A percentile compares a stretch with the other conserved stretches of the same genome.
Evolutionary conservation across 1,284 basidiomycete species (phyloP).

Genomic region (Apiotrichum mycotoxinovorans): DNA sequence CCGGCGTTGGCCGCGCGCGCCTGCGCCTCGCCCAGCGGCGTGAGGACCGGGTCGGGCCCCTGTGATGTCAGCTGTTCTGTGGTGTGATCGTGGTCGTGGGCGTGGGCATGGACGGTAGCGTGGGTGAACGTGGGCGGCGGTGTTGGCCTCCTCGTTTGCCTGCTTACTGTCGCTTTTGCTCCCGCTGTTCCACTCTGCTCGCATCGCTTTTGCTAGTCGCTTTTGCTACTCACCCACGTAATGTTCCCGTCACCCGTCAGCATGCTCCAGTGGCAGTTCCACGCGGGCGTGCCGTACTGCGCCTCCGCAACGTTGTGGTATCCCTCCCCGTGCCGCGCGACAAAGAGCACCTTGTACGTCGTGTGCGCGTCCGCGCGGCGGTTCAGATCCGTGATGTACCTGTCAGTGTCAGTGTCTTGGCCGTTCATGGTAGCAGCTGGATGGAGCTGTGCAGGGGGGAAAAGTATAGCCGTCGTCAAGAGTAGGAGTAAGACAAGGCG

Average conservation of each 20-base stretch:
- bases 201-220: too few species aligned
- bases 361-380: slow-evolving; percentile 27
- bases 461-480: too few species aligned
- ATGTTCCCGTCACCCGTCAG: slow-evolving; percentile 33
- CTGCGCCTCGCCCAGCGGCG: slow-evolving; percentile 28
- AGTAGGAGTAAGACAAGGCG: too few species aligned
- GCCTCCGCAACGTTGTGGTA: slow-evolving; percentile 38
- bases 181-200: too few species aligned
- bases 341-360: slow-evolving; percentile 44
- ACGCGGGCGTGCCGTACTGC: slow-evolving; percentile 40
- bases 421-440: too few species aligned
- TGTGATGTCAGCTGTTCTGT: too few species aligned
- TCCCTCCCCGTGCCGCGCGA: slow-evolving; percentile 49
- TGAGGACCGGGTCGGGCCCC: slow-evolving; percentile 42
- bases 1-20: slow-evolving; percentile 27
- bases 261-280: slow-evolving; percentile 39
- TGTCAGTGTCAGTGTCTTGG: not conserved
- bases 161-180: too few species aligned
- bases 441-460: too few species aligned
- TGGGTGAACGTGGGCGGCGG: too few species aligned
- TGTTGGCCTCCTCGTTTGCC: too few species aligned
- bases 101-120: too few species aligned
- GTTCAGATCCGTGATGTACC: slow-evolving; percentile 31
- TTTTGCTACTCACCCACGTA: slow-evolving; percentile 31
- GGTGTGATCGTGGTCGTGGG: too few species aligned